Evolutionary conservation across 306 rosid species (phyloP), one percentile per base, ranked within the genome.

Genomic region (Cicer yamashitae): DNA sequence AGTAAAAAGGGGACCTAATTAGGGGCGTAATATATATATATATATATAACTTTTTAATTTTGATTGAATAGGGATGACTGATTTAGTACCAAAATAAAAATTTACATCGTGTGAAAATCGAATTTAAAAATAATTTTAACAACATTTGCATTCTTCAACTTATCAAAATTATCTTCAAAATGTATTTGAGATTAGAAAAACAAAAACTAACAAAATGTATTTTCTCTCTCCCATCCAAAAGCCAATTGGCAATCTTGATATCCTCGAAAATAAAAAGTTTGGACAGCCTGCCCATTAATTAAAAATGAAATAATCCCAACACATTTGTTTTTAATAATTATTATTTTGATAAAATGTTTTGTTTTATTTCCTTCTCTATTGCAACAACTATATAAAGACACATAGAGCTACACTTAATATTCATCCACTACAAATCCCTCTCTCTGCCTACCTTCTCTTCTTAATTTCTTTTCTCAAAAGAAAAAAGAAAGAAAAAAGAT

Each of bases 221-320:
- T 70, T 14, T 34, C 15, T 44, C 13, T 45, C 12, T 30, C 43
- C 12, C 43, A 74, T 2, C 10, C 6, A 34, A 11, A 8, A 51
- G 43, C 54, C 56, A 40, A 40, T 52, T 40, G 66, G 15, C 69
- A 75, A 40, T 13, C 13, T 41, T n/a, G 34, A 75, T 40, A 10
- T 58, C 39, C 64, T 30, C 4, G 39, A 10, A 62, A 75, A 50
- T 10, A 75, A 64, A 64, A 18, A 7, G 18, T 48, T 61, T 9
- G 70, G 78, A 63, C 71, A 75, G 59, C 58, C 73, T 75, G 47
- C 20, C 79, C 53, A 7, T 41, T 57, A 39, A 47, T 38, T 75
- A 50, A 13, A 38, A 37, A 11, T 34, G 8, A 34, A 60, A 61
- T 64, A 13, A 37, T 54, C 10, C 60, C 45, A 44, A 50, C 2